A percentile compares a stretch with the other conserved stretches of the same genome.
Conservation (phyloP, 129 eudicot species). For the Tanacetum coccineum region DNA sequence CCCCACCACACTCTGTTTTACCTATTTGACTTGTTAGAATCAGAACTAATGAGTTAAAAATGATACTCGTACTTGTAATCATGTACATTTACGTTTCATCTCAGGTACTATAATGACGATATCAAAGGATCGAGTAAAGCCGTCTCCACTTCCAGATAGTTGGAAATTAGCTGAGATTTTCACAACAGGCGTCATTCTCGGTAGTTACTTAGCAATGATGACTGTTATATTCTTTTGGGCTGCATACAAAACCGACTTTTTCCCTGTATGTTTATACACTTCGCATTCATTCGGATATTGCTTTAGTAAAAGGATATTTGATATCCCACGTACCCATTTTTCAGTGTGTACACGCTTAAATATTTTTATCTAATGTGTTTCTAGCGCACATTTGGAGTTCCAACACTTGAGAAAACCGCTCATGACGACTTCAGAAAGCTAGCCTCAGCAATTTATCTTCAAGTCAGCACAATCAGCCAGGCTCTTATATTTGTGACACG, state of each 20-base stretch:
- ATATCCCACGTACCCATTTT: neutral
- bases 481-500: conserved; percentile 94
- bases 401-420: conserved; percentile 70
- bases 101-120: conserved; percentile 91
- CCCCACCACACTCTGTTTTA: no score
- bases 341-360: neutral
- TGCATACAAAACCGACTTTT: conserved; percentile 77
- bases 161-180: conserved; percentile 90
- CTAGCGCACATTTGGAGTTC: conserved; percentile 66
- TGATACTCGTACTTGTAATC: neutral
- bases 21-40: no score
- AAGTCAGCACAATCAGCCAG: conserved; percentile 90
- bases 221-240: conserved; percentile 92
- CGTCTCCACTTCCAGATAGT: conserved; percentile 87
- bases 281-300: neutral
- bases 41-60: no score
- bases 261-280: conserved; percentile 45
- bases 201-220: conserved; percentile 86
- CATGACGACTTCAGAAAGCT: conserved; percentile 62
- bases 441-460: conserved; percentile 92
- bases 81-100: conserved; percentile 10
- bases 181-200: conserved; percentile 74
- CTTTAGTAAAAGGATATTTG: neutral
- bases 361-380: neutral
- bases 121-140: conserved; percentile 86